Evolutionary conservation across 768 basidiomycete genomes (phyloP), one percentile per base, ranked within the genome.

Genomic region (Melanogaster broomeanus): DNA sequence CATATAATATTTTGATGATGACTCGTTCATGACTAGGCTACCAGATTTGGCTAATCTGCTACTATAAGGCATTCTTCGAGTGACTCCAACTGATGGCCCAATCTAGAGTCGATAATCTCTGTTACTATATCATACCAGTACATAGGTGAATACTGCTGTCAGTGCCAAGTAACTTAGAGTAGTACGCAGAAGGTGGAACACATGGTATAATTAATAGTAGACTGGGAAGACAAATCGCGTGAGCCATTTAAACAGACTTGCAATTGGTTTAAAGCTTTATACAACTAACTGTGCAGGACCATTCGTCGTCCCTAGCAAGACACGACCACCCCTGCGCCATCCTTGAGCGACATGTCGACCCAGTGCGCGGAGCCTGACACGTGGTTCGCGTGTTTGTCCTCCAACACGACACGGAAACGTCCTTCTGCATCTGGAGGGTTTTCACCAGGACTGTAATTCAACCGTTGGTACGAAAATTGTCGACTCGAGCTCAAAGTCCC

Each of bases 401-500:
- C 4, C 24, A 21, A 34, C 24, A 52, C 15, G 25, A 39, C 22
- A 13, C 51, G 48, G 21, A 19, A 12, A 12, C 51, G 46, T 16
- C 30, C 40, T 50, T 35, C n/a, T n/a, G n/a, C 33, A 30, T 37
- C 48, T 27, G 51, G 13, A 19, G 38, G 49, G 11, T 42, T 40
- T 18, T 30, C 12, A 1, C 37, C 41, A 19, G n/a, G 16, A 30
- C 30, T 49, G 46, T n/a, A 30, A 37, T 28, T 34, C 51, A 31
- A 52, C 24, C 6, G 30, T 52, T 51, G 25, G 53, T 52, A 24
- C 35, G 42, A 61, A 42, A 40, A 55, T 48, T 40, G 54, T 57
- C 41, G 70, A 64, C 2, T 37, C 46, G 27, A 69, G 40, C 8
- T 51, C 31, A 51, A 77, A 73, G 21, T 38, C 45, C 41, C 77